Base-by-base conservation (phyloP, 2,329 filamentous ascomycete species). In the Alternaria consortialis region DNA sequence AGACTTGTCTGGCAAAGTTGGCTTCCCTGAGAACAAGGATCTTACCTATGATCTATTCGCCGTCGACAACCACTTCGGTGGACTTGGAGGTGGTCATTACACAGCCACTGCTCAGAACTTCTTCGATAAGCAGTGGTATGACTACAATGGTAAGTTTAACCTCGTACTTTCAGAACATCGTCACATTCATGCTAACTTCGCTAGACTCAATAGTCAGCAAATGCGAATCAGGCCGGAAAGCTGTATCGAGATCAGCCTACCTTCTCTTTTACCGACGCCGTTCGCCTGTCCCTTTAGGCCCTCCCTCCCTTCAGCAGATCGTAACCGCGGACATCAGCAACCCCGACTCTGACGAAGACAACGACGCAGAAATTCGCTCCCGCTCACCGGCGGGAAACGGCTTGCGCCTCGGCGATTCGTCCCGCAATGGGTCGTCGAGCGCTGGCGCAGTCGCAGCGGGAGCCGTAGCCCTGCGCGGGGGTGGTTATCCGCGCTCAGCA, bases 21-120 rank as follows among this genome's bases (percentile, higher is more conserved):
- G 94, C 13, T 85, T 93, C 65, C 90, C 89, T 56, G 91, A 94
- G 70, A 88, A 90, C 36, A 97, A 97, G 80, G 85, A 90, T 61
- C 87, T 95, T 74, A 84, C 94, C 11, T 99, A 97, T 74, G 95
- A 99, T 77, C 84, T 99, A 32, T 95, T 99, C 74, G 95, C 91
- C 13, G 93, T 99, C 2, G 95, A 99, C 79, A 94, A 97, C 75
- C 95, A 99, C 79, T 97, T 91, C 76, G 95, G 95, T 62, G 93
- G 93, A 31, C 86, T 99, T 37, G 93, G 93, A 61, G 95, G 95
- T 42, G 95, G 95, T 1, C 95, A 99, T 79, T 99, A 99, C 81
- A 98, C 94, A 20, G 95, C 95, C 29, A 94, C 90, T 78, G 94
- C 93, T 39, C 94, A 93, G 82, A 98, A 97, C 77, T 97, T 97